Evolutionary conservation across 2,329 filamentous ascomycete species (phyloP), one percentile per base, ranked within the genome.

Genomic region (Neospermospora avenae): DNA sequence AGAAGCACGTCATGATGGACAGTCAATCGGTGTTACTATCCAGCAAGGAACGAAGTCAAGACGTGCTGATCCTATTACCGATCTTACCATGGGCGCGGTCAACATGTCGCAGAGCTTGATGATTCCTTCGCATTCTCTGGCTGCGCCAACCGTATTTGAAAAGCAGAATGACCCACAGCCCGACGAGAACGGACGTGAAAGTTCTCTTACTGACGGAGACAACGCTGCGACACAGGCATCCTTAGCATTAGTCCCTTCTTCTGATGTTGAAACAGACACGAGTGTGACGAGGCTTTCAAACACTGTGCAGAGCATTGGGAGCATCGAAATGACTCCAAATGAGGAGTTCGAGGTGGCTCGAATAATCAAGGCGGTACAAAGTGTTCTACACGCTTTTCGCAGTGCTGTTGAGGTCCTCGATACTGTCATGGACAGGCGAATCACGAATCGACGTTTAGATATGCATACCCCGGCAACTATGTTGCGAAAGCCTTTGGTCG

Each of bases 291-390:
- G 63, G 2, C 65, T 56, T 31, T 52, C 55, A 1, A 59, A 55
- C 3, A 65, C 63, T 1, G 22, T 48, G 13, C 61, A 67, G 28
- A 67, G 61, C 28, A 64, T 67, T 46, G 61, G 63, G 22, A 65
- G 63, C 20, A 61, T 63, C 1, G 41, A 55, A 11, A 64, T 61
- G 4, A 39, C 60, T 1, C 65, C 61, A 55, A 39, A 58, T 6
- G 34, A 24, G 3, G 44, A 56, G 31, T 31, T 62, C 10, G 37
- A 60, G 8, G 20, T 58, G 20, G 58, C 57, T 4, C 31, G 57
- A 16, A 57, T 63, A 22, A 28, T 67, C 18, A 62, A 64, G 16
- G 59, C 59, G 7, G 20, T 67, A 28, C 58, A 63, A 39, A 55
- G 48, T 20, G 51, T 65, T 3, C 18, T 65, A 45, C 63, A 67